Evolutionary conservation across 169 alveolate species (phyloP).

Genomic region (Plasmodium knowlesi): DNA sequence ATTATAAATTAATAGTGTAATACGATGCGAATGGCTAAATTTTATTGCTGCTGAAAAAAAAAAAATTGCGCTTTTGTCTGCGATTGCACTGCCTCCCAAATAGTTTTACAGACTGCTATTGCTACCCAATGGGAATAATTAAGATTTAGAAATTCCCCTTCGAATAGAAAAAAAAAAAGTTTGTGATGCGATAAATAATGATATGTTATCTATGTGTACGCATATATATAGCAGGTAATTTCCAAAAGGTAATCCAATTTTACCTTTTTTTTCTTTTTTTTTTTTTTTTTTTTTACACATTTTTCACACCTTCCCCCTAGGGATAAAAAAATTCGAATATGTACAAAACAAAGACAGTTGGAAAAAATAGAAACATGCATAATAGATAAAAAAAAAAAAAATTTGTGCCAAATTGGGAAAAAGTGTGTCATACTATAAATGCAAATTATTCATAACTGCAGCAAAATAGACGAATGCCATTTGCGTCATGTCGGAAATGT

Average conservation of each 20-base stretch:
- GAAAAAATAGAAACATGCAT: slow-evolving; percentile 11
- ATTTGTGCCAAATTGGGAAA: not conserved
- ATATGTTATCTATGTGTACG: not conserved
- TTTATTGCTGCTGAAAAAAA: not conserved
- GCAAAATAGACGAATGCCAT: not conserved
- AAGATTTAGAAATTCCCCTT: slow-evolving; percentile 27
- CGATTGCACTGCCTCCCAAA: slow-evolving; percentile 3
- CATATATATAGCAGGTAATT: not conserved
- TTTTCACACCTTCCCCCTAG: not conserved
- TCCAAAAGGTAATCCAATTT: not conserved
- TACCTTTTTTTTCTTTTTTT: not conserved
- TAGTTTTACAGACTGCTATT: not conserved
- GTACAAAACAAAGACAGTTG: not conserved
- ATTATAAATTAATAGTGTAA: not conserved
- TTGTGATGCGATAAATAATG: not conserved
- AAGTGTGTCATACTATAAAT: not conserved
- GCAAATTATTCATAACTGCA: not conserved
- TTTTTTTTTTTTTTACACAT: not conserved
- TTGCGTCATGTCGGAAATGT: not conserved
- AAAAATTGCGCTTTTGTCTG: not conserved
- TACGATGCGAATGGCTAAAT: not conserved
- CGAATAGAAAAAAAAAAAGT: not conserved
- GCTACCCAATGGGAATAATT: not conserved
- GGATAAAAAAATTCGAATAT: not conserved
- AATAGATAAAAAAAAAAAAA: slow-evolving; percentile 1